Evolutionary conservation across 2,329 filamentous ascomycete genomes (phyloP).

Genomic region (Ophiocordyceps sinensis): DNA sequence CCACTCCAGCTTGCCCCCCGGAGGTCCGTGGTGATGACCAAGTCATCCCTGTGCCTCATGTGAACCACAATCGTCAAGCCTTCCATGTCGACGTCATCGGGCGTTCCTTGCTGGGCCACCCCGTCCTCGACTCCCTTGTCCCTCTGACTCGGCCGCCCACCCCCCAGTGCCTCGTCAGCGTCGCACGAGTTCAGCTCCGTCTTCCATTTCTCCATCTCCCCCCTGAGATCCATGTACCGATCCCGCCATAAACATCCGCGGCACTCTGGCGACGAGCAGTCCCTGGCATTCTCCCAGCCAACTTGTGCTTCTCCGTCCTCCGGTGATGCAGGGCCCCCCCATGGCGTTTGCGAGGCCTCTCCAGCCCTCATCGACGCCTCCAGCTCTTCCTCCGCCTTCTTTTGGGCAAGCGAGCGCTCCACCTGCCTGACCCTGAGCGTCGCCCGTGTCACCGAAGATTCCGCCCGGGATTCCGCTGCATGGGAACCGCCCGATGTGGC

Average conservation of each 20-base stretch:
- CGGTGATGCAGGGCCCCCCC: not conserved
- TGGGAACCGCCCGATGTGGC: not conserved
- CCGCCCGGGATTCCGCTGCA: not conserved
- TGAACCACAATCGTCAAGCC: constrained; percentile 38
- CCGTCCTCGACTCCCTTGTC: constrained; percentile 9
- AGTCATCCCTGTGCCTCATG: constrained; percentile 31
- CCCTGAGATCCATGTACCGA: constrained; percentile 23
- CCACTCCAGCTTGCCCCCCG: not conserved
- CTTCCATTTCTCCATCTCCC: constrained; percentile 26
- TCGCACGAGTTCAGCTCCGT: constrained; percentile 18
- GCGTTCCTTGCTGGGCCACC: constrained; percentile 7
- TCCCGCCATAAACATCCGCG: constrained; percentile 29
- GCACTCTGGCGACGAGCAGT: not conserved
- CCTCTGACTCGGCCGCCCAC: not conserved
- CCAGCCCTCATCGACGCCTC: constrained; percentile 1
- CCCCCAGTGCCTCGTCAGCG: constrained; percentile 2
- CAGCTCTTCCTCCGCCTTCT: constrained; percentile 7
- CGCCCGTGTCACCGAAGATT: constrained; percentile 4
- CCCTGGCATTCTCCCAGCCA: not conserved
- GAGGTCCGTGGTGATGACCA: constrained; percentile 37
- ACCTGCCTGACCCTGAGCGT: constrained; percentile 13
- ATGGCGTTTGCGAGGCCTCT: constrained; percentile 1
- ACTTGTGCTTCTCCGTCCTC: not conserved
- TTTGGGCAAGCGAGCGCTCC: constrained; percentile 13
- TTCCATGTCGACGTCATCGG: constrained; percentile 26